Evolutionary conservation across 495 filamentous ascomycete species (phyloP).

Genomic region (Pyronema domesticum): DNA sequence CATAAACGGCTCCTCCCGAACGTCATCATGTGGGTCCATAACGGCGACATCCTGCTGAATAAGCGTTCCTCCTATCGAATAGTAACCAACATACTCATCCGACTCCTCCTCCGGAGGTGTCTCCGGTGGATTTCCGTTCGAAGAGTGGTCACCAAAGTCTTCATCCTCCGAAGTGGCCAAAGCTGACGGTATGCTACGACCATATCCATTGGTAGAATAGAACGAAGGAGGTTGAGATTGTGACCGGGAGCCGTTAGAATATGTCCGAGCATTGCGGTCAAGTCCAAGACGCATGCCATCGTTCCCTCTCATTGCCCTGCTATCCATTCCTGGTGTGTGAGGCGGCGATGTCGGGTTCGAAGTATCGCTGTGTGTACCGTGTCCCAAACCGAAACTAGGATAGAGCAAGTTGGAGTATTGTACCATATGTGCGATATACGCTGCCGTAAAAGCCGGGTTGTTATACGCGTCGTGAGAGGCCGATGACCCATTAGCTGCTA

Average conservation of each 20-base stretch:
- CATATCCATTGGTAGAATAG: conserved; percentile 14
- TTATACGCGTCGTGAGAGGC: neutral
- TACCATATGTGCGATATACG: neutral
- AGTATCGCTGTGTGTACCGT: neutral
- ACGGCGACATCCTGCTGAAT: conserved; percentile 25
- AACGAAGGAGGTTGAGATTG: conserved; percentile 22
- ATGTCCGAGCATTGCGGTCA: conserved; percentile 11
- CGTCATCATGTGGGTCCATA: conserved; percentile 20
- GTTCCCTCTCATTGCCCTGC: conserved; percentile 1
- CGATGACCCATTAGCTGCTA: neutral
- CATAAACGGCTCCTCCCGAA: conserved; percentile 26
- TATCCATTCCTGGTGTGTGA: conserved; percentile 10
- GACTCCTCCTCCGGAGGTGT: conserved; percentile 32
- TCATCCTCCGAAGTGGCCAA: conserved; percentile 21
- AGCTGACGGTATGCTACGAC: conserved; percentile 11
- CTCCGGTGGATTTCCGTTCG: conserved; percentile 29
- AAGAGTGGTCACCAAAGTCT: conserved; percentile 29
- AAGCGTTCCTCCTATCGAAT: conserved; percentile 37
- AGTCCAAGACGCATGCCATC: conserved; percentile 5
- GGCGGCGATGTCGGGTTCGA: conserved; percentile 5
- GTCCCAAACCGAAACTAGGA: neutral
- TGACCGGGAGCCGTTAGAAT: conserved; percentile 16
- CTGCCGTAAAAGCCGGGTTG: neutral
- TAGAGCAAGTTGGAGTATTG: neutral
- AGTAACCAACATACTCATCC: conserved; percentile 50